Evolutionary conservation across 179 eudicot species (phyloP).

Genomic region (Drosera spatulata): DNA sequence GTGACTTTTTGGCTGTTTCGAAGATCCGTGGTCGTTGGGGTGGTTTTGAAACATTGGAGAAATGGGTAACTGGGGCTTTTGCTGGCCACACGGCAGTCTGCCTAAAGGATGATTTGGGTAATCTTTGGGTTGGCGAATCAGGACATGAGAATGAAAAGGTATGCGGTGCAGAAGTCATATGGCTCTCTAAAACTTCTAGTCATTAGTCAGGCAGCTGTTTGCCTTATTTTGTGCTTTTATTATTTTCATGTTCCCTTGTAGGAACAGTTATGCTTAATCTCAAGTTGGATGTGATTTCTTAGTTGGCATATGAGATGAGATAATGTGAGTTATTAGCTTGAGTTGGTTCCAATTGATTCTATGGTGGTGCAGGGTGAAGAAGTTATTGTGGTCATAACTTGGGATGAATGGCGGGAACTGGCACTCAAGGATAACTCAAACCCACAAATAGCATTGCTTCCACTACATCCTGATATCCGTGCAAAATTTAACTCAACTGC

Average conservation of each 20-base stretch:
- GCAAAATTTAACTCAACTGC: constrained; percentile 74
- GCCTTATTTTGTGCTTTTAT: background rate
- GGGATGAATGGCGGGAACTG: constrained; percentile 98
- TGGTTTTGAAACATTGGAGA: too few species aligned
- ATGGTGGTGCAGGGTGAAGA: constrained; percentile 71
- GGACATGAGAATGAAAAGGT: constrained; percentile 99
- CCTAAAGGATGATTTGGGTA: constrained; percentile 83
- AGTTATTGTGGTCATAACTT: constrained; percentile 74
- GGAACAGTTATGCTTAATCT: too few species aligned
- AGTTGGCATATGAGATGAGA: too few species aligned
- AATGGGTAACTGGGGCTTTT: constrained; percentile 28
- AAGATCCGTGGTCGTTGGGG: constrained; percentile 27
- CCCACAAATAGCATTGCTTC: constrained; percentile 89
- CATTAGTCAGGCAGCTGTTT: background rate
- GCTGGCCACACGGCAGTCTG: constrained; percentile 99
- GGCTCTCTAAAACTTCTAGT: background rate
- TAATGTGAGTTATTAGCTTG: background rate
- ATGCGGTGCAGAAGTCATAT: background rate
- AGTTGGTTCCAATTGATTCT: background rate
- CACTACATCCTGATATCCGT: constrained; percentile 86
- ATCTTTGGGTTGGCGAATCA: constrained; percentile 97
- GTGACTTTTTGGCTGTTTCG: constrained; percentile 90
- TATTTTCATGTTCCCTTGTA: too few species aligned
- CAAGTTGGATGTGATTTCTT: too few species aligned
- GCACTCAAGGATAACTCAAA: constrained; percentile 77